A percentile compares a stretch with the other conserved stretches of the same genome.
These are phyloP conservation scores for Lentinula sp. DNA, from an alignment of 768 basidiomycete genomes.

Conservation along the genomic window DNA sequence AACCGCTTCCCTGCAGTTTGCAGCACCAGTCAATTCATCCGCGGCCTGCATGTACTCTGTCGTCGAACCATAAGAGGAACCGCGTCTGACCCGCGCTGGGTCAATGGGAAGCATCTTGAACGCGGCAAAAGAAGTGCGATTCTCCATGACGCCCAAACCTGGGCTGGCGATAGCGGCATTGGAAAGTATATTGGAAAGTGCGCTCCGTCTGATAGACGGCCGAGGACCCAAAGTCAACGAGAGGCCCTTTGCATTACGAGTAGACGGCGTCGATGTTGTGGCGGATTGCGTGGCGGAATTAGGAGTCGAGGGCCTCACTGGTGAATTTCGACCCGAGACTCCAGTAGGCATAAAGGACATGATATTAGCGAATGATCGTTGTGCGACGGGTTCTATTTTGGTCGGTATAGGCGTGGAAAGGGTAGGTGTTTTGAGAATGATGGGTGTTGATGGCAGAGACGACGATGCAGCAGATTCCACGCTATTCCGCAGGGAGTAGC, in stretches of 20 bases:
- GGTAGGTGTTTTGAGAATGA: not conserved
- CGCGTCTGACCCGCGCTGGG: constrained; percentile 43
- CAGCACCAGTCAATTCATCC: constrained; percentile 55
- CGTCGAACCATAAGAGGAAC: constrained; percentile 35
- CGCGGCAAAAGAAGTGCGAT: constrained; percentile 51
- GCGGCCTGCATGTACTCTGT: constrained; percentile 40
- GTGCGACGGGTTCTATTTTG: not conserved
- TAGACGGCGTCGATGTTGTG: not conserved
- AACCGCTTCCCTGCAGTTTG: constrained; percentile 71
- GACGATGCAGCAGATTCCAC: constrained; percentile 21
- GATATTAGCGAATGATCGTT: constrained; percentile 1
- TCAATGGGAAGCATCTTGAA: constrained; percentile 80
- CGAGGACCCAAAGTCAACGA: constrained; percentile 24
- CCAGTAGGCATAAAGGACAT: not conserved
- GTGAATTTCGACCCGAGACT: not conserved
- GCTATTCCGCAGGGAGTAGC: constrained; percentile 81
- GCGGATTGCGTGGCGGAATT: not conserved
- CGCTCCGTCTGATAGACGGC: constrained; percentile 1
- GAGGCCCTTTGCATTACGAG: constrained; percentile 13
- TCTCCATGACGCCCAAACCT: not conserved
- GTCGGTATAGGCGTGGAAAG: not conserved
- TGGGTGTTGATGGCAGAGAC: not conserved
- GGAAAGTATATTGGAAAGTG: constrained; percentile 4
- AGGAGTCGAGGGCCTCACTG: not conserved
- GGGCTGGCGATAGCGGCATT: not conserved